Percentiles rank a stretch among this genome's conserved stretches.
phyloP scores from a whole-genome alignment of 352 stramenopile genomes.

The Globisporangium yorkense region DNA sequence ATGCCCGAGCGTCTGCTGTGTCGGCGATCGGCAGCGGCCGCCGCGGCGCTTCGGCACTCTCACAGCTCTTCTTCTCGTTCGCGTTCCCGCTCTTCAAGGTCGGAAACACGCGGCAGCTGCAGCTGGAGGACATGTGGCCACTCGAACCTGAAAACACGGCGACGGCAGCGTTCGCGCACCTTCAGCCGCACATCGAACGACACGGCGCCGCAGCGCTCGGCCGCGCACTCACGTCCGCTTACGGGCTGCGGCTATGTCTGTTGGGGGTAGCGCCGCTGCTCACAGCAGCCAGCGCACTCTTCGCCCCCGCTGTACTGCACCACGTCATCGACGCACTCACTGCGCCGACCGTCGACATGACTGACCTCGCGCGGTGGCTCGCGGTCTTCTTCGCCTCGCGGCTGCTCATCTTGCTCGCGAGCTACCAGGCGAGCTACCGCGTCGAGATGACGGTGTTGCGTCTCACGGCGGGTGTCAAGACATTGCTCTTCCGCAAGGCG shows the following conservation, averaged over 20 bases:
- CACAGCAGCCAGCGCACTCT: conserved; percentile 23
- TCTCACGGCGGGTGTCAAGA: conserved; percentile 28
- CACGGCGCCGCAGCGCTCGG: too few relatives aligned
- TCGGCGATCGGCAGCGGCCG: too few relatives aligned
- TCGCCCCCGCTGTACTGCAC: conserved; percentile 38
- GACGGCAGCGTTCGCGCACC: conserved; percentile 17
- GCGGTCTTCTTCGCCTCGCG: conserved; percentile 32
- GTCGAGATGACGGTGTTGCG: conserved; percentile 25
- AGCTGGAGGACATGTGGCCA: conserved; percentile 34
- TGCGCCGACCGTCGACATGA: conserved; percentile 19
- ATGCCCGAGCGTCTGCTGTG: too few relatives aligned
- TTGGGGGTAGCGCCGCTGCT: conserved; percentile 12
- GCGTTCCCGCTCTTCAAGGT: conserved; percentile 29
- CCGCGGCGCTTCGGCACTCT: conserved; percentile 2
- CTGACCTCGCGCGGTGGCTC: conserved; percentile 24
- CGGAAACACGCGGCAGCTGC: conserved; percentile 37
- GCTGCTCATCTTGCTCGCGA: conserved; percentile 22
- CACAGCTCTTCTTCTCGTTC: conserved; percentile 36
- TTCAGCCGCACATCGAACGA: conserved; percentile 2
- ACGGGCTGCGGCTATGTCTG: not conserved
- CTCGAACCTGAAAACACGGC: conserved; percentile 22
- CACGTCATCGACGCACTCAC: conserved; percentile 35
- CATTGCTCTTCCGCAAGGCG: conserved; percentile 37
- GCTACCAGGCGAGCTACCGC: conserved; percentile 18
- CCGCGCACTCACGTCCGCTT: too few relatives aligned